Base-by-base conservation (phyloP, 345 rosid species). In the Mercurialis annua region DNA sequence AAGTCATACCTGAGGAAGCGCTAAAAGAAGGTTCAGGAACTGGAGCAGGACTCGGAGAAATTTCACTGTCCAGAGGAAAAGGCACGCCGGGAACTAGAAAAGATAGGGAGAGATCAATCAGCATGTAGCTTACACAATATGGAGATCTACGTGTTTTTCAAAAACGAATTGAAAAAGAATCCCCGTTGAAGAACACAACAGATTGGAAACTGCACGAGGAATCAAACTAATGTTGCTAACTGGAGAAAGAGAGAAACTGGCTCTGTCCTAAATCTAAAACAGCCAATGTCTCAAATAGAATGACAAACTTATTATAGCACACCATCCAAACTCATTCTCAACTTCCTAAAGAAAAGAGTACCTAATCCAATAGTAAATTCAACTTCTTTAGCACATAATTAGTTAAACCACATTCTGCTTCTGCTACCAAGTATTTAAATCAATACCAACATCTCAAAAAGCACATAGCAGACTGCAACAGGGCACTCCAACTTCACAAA, bases 1-100 rank as follows among this genome's bases (percentile, higher is more conserved):
- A 20, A 40, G 56, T 10, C 69, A 48, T 71, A 90, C 98, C 96
- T 78, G 90, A 65, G 67, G 69, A 30, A 68, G 59, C 76, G 59
- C 77, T 69, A 71, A 59, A 78, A 15, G 82, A 60, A 42, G 82
- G 83, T 57, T 76, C 84, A 10, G 91, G 88, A 71, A 73, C 83
- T 10, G 92, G 87, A 56, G 83, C 77, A 68, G 91, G 86, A 44
- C 86, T 81, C 27, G 86, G 85, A 68, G 83, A 72, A 59, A 59
- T 66, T 9, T 31, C 76, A 34, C 72, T 81, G 69, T 81, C 78
- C 70, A 71, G 33, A 24, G 81, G 84, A 81, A 86, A 88, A 49
- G 94, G 88, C 74, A 77, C 90, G 51, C 98, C 98, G 70, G 98
- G 97, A 86, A 78, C 98, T 93, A 67, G 52, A 76, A 71, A 46